Evolutionary conservation across 2,329 filamentous ascomycete genomes (phyloP).

Genomic region (Lecanoromycetidae sp.): DNA sequence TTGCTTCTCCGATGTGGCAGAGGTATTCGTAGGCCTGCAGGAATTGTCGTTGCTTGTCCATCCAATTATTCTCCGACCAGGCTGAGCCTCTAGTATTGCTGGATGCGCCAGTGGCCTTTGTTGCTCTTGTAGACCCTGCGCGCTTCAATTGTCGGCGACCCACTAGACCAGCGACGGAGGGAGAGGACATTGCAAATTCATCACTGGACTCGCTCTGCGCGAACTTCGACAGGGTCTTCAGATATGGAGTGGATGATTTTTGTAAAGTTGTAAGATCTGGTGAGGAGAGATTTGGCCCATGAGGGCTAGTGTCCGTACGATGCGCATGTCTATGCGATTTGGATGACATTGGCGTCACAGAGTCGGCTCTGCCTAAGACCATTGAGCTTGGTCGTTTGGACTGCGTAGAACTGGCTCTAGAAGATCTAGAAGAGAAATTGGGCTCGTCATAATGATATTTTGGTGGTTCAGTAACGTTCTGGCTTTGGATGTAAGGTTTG

Average conservation of each 20-base stretch:
- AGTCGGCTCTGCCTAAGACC: conserved; percentile 23
- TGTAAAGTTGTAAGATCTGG: conserved; percentile 73
- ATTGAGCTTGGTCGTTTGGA: conserved; percentile 24
- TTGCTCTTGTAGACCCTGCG: conserved; percentile 41
- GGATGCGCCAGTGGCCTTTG: conserved; percentile 39
- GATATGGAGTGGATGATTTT: conserved; percentile 78
- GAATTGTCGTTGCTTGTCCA: conserved; percentile 97
- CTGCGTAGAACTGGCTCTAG: conserved; percentile 15
- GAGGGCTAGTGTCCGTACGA: conserved; percentile 21
- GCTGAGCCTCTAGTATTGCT: conserved; percentile 45
- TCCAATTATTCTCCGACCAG: conserved; percentile 85
- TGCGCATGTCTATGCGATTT: conserved; percentile 25
- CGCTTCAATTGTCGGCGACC: conserved; percentile 75
- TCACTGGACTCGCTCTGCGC: conserved; percentile 63
- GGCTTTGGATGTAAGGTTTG: conserved; percentile 38
- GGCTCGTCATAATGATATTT: conserved; percentile 11
- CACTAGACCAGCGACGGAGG: conserved; percentile 76
- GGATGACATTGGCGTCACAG: conserved; percentile 23
- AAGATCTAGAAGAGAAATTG: conserved; percentile 8
- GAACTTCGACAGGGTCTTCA: conserved; percentile 74
- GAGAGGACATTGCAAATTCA: conserved; percentile 66
- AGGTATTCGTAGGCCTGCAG: conserved; percentile 96
- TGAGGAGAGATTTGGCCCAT: conserved; percentile 41
- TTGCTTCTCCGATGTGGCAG: conserved; percentile 96
- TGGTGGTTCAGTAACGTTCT: conserved; percentile 45